A percentile compares a stretch with the other conserved stretches of the same genome.
These are phyloP conservation scores for Penicillium sp. DNA, from an alignment of 2,329 filamentous ascomycete species.

Conservation along the genomic window DNA sequence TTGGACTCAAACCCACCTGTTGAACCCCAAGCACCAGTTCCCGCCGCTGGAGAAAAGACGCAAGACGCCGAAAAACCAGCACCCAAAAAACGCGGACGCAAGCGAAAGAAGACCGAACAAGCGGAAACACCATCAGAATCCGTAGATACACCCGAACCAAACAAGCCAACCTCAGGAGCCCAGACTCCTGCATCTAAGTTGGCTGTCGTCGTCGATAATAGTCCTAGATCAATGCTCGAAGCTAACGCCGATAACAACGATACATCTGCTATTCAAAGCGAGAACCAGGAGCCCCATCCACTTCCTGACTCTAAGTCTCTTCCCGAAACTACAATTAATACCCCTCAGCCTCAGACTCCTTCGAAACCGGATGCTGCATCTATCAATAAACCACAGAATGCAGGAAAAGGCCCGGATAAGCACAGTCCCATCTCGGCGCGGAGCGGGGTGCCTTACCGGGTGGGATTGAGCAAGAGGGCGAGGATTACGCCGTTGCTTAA, in stretches of 20 bases:
- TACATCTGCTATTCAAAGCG: background rate
- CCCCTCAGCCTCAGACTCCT: conserved; percentile 7
- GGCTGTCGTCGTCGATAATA: background rate
- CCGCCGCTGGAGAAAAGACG: background rate
- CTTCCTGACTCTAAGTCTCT: background rate
- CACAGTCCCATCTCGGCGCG: conserved; percentile 43
- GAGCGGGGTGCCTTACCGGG: conserved; percentile 44
- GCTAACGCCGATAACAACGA: background rate
- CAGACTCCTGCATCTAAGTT: background rate
- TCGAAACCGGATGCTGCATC: background rate
- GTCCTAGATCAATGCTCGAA: background rate
- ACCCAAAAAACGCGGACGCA: conserved; percentile 46
- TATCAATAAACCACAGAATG: background rate
- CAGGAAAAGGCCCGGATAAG: conserved; percentile 33
- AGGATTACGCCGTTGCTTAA: conserved; percentile 51
- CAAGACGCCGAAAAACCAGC: conserved; percentile 10
- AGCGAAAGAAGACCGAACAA: conserved; percentile 39
- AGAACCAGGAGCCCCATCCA: background rate
- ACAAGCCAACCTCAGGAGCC: background rate
- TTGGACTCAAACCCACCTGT: background rate
- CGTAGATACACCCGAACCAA: background rate
- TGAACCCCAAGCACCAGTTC: background rate
- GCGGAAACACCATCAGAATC: background rate
- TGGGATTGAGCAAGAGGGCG: conserved; percentile 50
- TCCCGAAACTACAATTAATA: background rate